Evolutionary conservation across 305 asterid genomes (phyloP), one percentile per base, ranked within the genome.

Genomic region (Rubia tinctorum): DNA sequence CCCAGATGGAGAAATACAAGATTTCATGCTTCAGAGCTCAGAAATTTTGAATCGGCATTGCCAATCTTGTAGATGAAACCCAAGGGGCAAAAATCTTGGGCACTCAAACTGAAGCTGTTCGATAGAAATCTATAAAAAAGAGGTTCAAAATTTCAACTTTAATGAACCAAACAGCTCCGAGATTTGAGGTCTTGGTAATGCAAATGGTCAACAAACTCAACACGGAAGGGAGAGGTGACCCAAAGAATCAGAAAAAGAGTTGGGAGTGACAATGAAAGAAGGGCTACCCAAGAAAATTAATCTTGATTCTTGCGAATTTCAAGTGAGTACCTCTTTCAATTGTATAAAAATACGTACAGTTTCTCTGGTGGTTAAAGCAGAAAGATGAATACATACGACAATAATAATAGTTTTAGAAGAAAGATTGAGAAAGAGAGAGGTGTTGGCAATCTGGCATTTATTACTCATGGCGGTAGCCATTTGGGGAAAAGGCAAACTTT

Each of bases 381-480:
- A 6, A 6, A 49, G 42, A 64, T 51, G 20, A 14, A 17, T 17
- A 17, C 22, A 49, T 14, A 4, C 58, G 39, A 61, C 51, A 68
- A 73, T 62, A 44, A 68, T 67, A 69, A 84, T n/a, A 51, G 80
- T 64, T 76, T 77, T 86, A 75, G 87, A 79, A n/a, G 45, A n/a
- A 81, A 68, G 78, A 62, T 76, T 71, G 80, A 74, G 76, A 20
- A 8, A 4, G n/a, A 7, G 18, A 8, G 13, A 17, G 64, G 84
- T 4, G 59, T 51, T 82, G 80, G 85, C 76, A 68, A 77, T 77
- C 79, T 73, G 73, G 75, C 79, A 82, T 83, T 81, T 76, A 85
- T 81, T 84, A 82, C 73, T 78, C 77, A 68, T 66, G 85, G 80
- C 76, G 72, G 71, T 81, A 76, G 71, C 80, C 81, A 83, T 74